Base-by-base conservation (phyloP, 805 yeast genomes). In the Naumovozyma baii region DNA sequence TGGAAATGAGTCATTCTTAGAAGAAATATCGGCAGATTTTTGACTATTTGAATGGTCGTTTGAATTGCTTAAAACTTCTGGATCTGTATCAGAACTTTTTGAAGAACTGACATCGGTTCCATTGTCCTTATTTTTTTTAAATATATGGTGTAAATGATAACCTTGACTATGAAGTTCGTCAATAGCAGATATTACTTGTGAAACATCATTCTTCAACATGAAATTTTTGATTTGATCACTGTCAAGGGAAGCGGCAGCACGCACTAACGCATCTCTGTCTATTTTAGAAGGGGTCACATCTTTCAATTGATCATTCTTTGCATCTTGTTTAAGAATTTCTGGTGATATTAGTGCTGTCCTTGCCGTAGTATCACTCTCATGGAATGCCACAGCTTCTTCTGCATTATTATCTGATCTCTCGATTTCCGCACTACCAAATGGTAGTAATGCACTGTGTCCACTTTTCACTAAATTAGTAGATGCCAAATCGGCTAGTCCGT, bases 151-250 rank as follows among this genome's bases (percentile, higher is more conserved):
- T n/a, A 71, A 42, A 15, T 64, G 53, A 13, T 69, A 60, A 3
- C 75, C 74, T 22, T 59, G 55, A 7, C 49, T 54, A 40, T 68
- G 68, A 40, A 72, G 46, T 22, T 61, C 59, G 34, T 63, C 64
- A 34, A 72, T 52, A 4, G 65, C 59, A 15, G 58, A 59, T 8
- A 65, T 52, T 12, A 70, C 59, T 19, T 64, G 60, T 3, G 64
- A 54, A 8, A 66, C 55, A 45, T 67, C 67, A 20, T 71, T 61
- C 45, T 60, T 65, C 33, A 61, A 44, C 39, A 64, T 51, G 33
- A 60, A 57, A 25, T 62, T 63, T 46, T 57, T 64, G 35, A 63
- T 55, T 38, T 59, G 52, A 18, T 64, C 69, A 44, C 64, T 63
- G 42, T 66, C 59, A 35, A 61, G 39, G 4, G 55, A 46, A 31